phyloP scores from a whole-genome alignment of 768 basidiomycete species.

The Tricholoma saponaceum region DNA sequence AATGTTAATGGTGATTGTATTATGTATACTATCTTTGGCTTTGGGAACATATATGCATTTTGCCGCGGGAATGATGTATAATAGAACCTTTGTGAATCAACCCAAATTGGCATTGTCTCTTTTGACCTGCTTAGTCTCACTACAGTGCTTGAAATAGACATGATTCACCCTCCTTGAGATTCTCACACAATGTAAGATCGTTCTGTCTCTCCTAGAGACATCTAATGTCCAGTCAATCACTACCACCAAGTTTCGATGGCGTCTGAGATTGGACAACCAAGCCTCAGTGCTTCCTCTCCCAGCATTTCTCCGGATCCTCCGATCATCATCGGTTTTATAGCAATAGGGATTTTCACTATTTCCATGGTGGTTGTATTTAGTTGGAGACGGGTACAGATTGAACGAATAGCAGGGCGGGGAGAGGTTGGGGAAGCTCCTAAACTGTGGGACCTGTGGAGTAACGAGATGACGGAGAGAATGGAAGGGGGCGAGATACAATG shows the following conservation, averaged over 20 bases:
- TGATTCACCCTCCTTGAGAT: not conserved
- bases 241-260: not conserved
- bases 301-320: conserved; percentile 46
- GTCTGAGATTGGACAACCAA: not conserved
- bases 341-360: conserved; percentile 51
- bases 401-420: not conserved
- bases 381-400: conserved; percentile 34
- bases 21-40: not conserved
- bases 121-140: no score
- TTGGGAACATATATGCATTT: not conserved
- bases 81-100: no score
- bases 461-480: conserved; percentile 9
- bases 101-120: no score
- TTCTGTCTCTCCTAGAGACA: not conserved
- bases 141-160: not conserved
- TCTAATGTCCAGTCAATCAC: not conserved
- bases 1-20: not conserved
- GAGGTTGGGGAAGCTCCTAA: conserved; percentile 28
- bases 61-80: no score
- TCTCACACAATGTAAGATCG: not conserved
- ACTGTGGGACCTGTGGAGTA: conserved; percentile 43
- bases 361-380: conserved; percentile 46
- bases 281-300: conserved; percentile 20
- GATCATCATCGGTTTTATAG: conserved; percentile 56
- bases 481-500: conserved; percentile 23